A percentile compares a stretch with the other conserved stretches of the same genome.
Conservation (phyloP, 495 filamentous ascomycete genomes). For the Zalerion maritima region DNA sequence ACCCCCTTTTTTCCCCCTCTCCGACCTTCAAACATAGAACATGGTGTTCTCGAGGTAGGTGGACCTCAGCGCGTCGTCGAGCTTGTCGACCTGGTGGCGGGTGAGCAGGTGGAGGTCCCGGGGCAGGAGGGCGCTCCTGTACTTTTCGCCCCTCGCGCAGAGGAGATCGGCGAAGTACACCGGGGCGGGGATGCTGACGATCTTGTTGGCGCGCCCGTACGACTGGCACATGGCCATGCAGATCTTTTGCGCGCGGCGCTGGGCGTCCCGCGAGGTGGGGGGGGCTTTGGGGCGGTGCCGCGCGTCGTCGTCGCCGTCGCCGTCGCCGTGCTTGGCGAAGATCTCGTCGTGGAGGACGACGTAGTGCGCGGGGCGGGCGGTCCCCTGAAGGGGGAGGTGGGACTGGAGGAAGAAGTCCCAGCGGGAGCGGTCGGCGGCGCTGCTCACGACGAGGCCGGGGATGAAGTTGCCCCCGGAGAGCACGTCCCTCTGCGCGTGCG, state of each 20-base stretch:
- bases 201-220: slow-evolving; percentile 49
- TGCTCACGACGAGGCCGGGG: slow-evolving; percentile 59
- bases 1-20: too few relatives aligned
- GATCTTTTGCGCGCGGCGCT: slow-evolving; percentile 21
- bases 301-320: slow-evolving; percentile 9
- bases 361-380: slow-evolving; percentile 53
- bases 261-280: neutral
- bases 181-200: slow-evolving; percentile 47
- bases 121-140: too few relatives aligned
- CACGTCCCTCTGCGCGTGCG: slow-evolving; percentile 10
- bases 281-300: too few relatives aligned
- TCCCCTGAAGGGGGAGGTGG: slow-evolving; percentile 57
- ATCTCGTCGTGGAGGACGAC: slow-evolving; percentile 50
- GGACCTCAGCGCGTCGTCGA: too few relatives aligned
- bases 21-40: too few relatives aligned
- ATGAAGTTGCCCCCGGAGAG: slow-evolving; percentile 30
- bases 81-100: too few relatives aligned
- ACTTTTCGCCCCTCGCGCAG: slow-evolving; percentile 44
- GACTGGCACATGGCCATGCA: slow-evolving; percentile 46
- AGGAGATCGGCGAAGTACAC: slow-evolving; percentile 55
- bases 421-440: slow-evolving; percentile 43
- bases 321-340: too few relatives aligned
- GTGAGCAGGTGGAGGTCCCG: too few relatives aligned
- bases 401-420: slow-evolving; percentile 65
- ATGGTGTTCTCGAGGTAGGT: too few relatives aligned